Conservation (phyloP, 352 stramenopile species). For the Phytophthora capsici region DNA sequence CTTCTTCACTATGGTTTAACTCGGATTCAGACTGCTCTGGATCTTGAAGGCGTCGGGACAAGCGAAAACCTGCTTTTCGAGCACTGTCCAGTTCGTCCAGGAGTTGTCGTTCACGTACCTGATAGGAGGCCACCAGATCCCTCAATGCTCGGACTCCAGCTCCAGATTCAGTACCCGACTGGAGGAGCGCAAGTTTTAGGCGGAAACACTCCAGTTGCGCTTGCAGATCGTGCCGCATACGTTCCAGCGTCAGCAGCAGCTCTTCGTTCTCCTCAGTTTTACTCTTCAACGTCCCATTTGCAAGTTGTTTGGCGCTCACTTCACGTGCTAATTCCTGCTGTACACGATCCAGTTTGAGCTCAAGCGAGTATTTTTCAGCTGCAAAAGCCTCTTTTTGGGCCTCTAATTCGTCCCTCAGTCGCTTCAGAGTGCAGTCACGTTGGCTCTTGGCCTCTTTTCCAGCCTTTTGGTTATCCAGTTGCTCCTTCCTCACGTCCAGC, state of each 20-base stretch:
- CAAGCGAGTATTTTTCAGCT: constrained; percentile 27
- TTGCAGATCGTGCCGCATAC: constrained; percentile 48
- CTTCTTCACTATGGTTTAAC: not conserved
- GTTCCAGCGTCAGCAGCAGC: constrained; percentile 47
- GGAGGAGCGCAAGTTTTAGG: constrained; percentile 45
- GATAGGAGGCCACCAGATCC: constrained; percentile 52
- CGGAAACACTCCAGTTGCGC: constrained; percentile 53
- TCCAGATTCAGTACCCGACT: not conserved
- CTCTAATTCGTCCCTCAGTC: constrained; percentile 23
- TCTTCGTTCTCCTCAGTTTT: constrained; percentile 61
- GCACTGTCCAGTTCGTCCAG: constrained; percentile 36
- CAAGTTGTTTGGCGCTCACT: constrained; percentile 38
- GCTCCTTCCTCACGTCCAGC: constrained; percentile 34
- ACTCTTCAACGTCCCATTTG: constrained; percentile 26
- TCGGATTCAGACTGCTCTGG: not conserved
- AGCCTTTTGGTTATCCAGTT: constrained; percentile 50
- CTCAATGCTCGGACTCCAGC: constrained; percentile 16
- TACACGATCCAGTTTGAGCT: constrained; percentile 33
- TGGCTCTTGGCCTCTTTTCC: constrained; percentile 37
- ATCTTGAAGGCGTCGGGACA: constrained; percentile 24
- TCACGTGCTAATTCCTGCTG: constrained; percentile 28
- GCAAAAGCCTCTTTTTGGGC: constrained; percentile 14
- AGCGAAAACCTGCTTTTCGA: constrained; percentile 29
- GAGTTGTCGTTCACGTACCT: constrained; percentile 48
- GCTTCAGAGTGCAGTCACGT: constrained; percentile 12